Evolutionary conservation across 169 alveolate species (phyloP).

Genomic region (Amoebophrya sp.): DNA sequence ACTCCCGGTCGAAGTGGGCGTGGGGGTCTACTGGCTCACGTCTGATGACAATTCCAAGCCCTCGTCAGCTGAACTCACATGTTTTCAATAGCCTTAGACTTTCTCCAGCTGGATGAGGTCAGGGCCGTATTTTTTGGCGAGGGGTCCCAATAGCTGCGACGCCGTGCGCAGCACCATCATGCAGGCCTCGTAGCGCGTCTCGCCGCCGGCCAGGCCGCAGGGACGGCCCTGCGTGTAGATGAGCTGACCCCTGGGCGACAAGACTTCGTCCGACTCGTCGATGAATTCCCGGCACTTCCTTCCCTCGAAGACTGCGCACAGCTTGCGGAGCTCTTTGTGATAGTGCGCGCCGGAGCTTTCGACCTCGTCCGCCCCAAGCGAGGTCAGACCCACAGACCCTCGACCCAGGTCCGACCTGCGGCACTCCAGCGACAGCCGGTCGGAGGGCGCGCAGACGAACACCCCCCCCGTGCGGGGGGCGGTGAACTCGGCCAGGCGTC

Average conservation of each 20-base stretch:
- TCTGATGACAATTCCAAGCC: not conserved
- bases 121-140: not conserved
- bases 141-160: not conserved
- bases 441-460: not conserved
- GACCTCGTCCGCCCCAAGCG: not conserved
- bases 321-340: not conserved
- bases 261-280: not conserved
- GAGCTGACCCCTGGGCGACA: not conserved
- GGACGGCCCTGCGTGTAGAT: not conserved
- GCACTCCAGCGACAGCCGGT: not conserved
- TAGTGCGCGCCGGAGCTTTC: not conserved
- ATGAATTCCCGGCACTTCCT: not conserved
- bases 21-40: not conserved
- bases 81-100: no score
- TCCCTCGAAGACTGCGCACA: no score
- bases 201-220: not conserved
- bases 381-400: no score
- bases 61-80: no score
- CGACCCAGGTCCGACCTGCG: not conserved
- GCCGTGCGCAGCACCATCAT: not conserved
- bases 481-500: not conserved
- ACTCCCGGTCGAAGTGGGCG: not conserved
- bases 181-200: not conserved
- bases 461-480: not conserved
- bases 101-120: not conserved